Evolutionary conservation across 2,329 filamentous ascomycete genomes (phyloP), one percentile per base, ranked within the genome.

Genomic region (Beauveria sp.): DNA sequence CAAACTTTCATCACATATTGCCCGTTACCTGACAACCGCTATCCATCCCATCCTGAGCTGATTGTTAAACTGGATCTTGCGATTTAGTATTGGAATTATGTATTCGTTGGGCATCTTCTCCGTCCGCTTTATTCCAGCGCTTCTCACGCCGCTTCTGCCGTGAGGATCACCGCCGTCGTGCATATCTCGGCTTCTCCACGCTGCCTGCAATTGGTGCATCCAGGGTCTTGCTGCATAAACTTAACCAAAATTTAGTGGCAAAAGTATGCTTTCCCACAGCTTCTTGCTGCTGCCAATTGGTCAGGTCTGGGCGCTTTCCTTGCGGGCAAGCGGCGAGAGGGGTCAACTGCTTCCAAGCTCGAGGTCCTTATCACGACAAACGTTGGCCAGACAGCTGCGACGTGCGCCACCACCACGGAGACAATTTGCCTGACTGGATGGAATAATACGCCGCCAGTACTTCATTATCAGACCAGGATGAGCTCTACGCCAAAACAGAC

Each of bases 181-280:
- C 58, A 61, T 55, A 54, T 54, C 43, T 44, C 55, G 43, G 55
- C 46, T 51, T 44, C 55, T 55, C 58, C 51, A 61, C 51, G 58
- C 34, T 41, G 18, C 34, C 41, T 54, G 26, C 26, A 24, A 60
- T 54, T 60, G 57, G 57, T 55, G 51, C 34, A 50, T 40, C 41
- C 43, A 55, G 51, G 40, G 43, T 55, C 41, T 55, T 20, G 58
- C n/a, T 20, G 57, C 57, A 54, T 60, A 8, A 34, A 14, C 40
- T 30, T 28, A 52, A 48, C 22, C 55, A 28, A 37, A 37, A 30
- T 41, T 47, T 47, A 34, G 56, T 59, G 56, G 56, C 56, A 26
- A 59, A 55, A 20, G 5, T 16, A 18, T 41, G 20, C 22, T 40
- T 46, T 28, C 14, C 41, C 54, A 20, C 26, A 16, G 34, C 34